Evolutionary conservation across 2,329 filamentous ascomycete species (phyloP), one percentile per base, ranked within the genome.

Genomic region (Didymella segeticola): DNA sequence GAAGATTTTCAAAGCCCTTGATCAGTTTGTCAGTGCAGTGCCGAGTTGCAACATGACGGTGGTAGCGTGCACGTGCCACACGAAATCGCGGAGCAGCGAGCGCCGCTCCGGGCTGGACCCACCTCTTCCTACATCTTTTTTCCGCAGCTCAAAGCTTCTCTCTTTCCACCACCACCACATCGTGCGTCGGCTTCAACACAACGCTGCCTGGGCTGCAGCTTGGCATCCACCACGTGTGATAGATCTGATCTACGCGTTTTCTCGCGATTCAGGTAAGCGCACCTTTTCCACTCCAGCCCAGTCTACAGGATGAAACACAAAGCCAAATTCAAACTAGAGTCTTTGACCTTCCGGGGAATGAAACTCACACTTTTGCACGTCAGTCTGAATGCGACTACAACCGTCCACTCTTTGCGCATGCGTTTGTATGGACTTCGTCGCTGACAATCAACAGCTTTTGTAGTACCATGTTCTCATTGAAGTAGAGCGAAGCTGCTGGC

Each of bases 241-340:
- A 8, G 8, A 23, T 7, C 5, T n/a, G 3, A 43, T 23, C 7
- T 26, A 23, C 47, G 43, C 37, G 10, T 30, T 29, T 31, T 31
- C 14, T 19, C 14, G 20, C 37, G 17, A n/a, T 15, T n/a, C 17
- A 55, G 55, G 64, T 60, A 64, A 38, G 67, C 58, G 19, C 43
- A 30, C 43, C 53, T 39, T 12, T 39, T 12, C 15, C 20, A 39
- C 49, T 34, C 19, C 36, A 39, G 42, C 45, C 43, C 47, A 48
- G 49, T 53, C 57, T 65, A 64, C 56, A 69, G 72, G 74, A 77
- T 76, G 74, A 77, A 66, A 72, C 64, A 70, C 64, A 72, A 71
- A 74, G 72, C 72, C 69, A 68, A 68, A 66, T 71, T 69, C 73
- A 77, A 77, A 77, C 73, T 77, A 76, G 74, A 77, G 74, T 77